phyloP scores from a whole-genome alignment of 1,284 basidiomycete genomes.

The Leccinum cinnamomeum region DNA sequence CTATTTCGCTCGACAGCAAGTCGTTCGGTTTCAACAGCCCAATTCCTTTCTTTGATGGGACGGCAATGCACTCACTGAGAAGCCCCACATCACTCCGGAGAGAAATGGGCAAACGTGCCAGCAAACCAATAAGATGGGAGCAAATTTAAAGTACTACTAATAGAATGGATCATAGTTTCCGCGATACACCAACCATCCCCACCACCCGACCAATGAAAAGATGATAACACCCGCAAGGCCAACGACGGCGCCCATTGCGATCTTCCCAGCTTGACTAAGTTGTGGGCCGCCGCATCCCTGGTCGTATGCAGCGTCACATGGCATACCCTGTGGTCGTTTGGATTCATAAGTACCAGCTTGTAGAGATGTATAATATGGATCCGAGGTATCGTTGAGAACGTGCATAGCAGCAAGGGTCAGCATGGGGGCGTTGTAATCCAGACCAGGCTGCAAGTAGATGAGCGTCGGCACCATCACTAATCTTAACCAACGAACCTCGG shows the following conservation, averaged over 20 bases:
- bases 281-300: constrained; percentile 49
- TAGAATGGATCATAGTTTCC: constrained; percentile 27
- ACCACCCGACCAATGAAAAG: constrained; percentile 47
- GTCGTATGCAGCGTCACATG: constrained; percentile 73
- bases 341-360: constrained; percentile 64
- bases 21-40: too few relatives aligned
- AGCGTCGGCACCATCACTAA: constrained; percentile 2
- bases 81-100: too few relatives aligned
- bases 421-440: constrained; percentile 87
- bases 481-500: constrained; percentile 50
- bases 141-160: constrained; percentile 12
- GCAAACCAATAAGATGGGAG: background rate
- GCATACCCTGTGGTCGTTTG: constrained; percentile 62
- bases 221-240: constrained; percentile 60
- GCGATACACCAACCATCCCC: constrained; percentile 36
- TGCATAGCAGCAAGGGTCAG: constrained; percentile 79
- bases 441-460: constrained; percentile 51
- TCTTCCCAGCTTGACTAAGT: constrained; percentile 60
- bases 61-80: too few relatives aligned
- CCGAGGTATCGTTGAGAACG: constrained; percentile 61
- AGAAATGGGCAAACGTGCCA: background rate
- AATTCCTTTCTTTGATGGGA: too few relatives aligned
- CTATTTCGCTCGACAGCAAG: too few relatives aligned
- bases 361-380: constrained; percentile 78
- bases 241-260: constrained; percentile 71